These are phyloP conservation scores for Fomitopsis serialis DNA, from an alignment of 768 basidiomycete genomes.

Conservation along the genomic window DNA sequence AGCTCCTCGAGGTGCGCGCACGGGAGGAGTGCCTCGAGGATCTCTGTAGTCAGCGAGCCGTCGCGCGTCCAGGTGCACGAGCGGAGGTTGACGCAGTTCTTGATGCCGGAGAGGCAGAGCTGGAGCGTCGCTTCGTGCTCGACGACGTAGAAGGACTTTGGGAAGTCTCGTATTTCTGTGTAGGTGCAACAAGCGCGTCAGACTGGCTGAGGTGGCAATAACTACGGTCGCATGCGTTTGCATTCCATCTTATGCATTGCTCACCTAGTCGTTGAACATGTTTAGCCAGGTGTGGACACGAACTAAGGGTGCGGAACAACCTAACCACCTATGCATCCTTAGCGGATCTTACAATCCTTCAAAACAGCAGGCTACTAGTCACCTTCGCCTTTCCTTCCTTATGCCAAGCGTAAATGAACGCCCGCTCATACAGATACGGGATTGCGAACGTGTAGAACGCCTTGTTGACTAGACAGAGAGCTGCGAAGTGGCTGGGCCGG, in stretches of 20 bases:
- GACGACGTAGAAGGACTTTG: conserved; percentile 38
- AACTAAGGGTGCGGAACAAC: conserved; percentile 58
- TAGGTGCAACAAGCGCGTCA: no score
- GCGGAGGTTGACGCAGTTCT: conserved; percentile 55
- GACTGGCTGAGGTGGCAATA: no score
- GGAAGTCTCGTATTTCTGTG: conserved; percentile 59
- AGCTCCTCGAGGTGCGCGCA: conserved; percentile 45
- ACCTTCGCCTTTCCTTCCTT: conserved; percentile 60
- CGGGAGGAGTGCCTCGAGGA: conserved; percentile 46
- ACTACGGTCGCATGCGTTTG: no score
- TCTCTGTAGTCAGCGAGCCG: conserved; percentile 57
- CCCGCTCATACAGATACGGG: conserved; percentile 48
- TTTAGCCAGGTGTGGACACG: conserved; percentile 48
- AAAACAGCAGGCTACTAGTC: not conserved
- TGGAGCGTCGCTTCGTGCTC: conserved; percentile 30
- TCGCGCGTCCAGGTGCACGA: conserved; percentile 79
- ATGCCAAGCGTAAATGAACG: conserved; percentile 69
- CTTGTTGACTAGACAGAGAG: conserved; percentile 52
- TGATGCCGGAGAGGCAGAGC: conserved; percentile 43
- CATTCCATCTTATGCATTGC: conserved; percentile 13
- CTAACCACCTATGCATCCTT: conserved; percentile 42
- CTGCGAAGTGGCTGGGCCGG: conserved; percentile 47
- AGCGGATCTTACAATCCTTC: not conserved
- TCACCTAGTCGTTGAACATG: conserved; percentile 55
- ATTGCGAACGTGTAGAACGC: conserved; percentile 47